A percentile compares a stretch with the other conserved stretches of the same genome.
phyloP scores from a whole-genome alignment of 768 basidiomycete species.

The Rubroboletus satanas region DNA sequence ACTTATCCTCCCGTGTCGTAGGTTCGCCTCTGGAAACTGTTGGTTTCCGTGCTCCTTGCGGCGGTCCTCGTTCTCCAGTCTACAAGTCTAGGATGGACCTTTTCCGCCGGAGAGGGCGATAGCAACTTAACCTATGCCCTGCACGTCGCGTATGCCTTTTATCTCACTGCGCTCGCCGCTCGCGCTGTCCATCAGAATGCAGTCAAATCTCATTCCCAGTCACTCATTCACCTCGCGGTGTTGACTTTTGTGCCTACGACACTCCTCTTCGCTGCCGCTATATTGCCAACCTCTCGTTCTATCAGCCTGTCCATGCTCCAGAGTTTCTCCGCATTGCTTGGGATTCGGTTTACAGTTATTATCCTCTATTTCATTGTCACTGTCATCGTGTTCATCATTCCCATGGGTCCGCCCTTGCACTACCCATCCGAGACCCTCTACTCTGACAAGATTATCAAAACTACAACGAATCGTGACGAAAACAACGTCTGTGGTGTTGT shows the following conservation, averaged over 20 bases:
- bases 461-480: constrained; percentile 56
- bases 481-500: constrained; percentile 68
- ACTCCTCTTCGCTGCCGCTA: constrained; percentile 45
- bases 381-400: constrained; percentile 47
- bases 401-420: constrained; percentile 70
- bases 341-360: constrained; percentile 52
- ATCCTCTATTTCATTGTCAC: constrained; percentile 46
- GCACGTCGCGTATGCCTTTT: constrained; percentile 54
- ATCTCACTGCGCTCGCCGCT: constrained; percentile 50
- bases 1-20: constrained; percentile 24
- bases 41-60: constrained; percentile 44
- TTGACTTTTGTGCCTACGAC: constrained; percentile 49
- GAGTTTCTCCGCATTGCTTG: constrained; percentile 21
- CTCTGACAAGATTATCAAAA: constrained; percentile 60
- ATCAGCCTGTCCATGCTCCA: constrained; percentile 29
- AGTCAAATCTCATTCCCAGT: constrained; percentile 39
- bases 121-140: constrained; percentile 40
- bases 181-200: constrained; percentile 48
- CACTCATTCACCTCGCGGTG: constrained; percentile 57
- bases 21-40: constrained; percentile 59
- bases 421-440: constrained; percentile 74
- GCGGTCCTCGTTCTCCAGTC: constrained; percentile 49
- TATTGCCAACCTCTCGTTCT: constrained; percentile 50
- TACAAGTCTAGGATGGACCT: constrained; percentile 50
- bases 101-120: constrained; percentile 22